These are phyloP conservation scores for Puccinia novopanici DNA, from an alignment of 1,284 basidiomycete genomes.

Conservation along the genomic window DNA sequence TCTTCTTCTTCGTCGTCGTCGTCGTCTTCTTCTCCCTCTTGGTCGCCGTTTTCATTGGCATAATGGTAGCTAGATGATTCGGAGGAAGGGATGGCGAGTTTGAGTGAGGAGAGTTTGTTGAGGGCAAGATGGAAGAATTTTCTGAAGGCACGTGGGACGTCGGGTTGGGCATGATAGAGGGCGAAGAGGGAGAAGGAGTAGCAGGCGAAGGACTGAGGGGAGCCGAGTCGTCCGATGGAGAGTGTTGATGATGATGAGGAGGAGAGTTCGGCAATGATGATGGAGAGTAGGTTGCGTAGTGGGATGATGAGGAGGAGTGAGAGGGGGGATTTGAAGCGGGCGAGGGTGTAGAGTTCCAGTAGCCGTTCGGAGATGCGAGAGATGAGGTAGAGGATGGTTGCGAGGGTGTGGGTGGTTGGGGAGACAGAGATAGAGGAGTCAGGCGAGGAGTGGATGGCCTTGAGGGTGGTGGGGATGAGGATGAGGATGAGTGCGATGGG, in stretches of 20 bases:
- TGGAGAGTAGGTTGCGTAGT: conserved; percentile 21
- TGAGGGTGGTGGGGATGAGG: conserved; percentile 32
- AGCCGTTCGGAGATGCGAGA: conserved; percentile 69
- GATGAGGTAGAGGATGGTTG: conserved; percentile 69
- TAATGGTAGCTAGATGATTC: background rate
- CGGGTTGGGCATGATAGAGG: conserved; percentile 11
- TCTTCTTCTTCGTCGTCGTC: no score
- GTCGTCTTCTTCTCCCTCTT: no score
- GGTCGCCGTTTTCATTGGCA: background rate
- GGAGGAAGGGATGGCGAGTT: no score
- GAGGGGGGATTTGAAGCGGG: conserved; percentile 11
- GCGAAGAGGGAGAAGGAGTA: conserved; percentile 9
- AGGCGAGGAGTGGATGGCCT: conserved; percentile 54
- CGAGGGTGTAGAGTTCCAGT: conserved; percentile 75
- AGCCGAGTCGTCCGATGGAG: background rate
- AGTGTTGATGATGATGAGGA: background rate
- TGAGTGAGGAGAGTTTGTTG: background rate
- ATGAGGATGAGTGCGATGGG: conserved; percentile 51
- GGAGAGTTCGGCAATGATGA: background rate
- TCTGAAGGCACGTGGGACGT: background rate
- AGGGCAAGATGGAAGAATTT: background rate
- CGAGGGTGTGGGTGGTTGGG: conserved; percentile 69
- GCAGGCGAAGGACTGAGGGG: background rate
- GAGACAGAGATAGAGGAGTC: no score
- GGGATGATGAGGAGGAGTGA: conserved; percentile 12